Evolutionary conservation across 2,329 filamentous ascomycete species (phyloP).

Genomic region (Ceratocystis huliohia): DNA sequence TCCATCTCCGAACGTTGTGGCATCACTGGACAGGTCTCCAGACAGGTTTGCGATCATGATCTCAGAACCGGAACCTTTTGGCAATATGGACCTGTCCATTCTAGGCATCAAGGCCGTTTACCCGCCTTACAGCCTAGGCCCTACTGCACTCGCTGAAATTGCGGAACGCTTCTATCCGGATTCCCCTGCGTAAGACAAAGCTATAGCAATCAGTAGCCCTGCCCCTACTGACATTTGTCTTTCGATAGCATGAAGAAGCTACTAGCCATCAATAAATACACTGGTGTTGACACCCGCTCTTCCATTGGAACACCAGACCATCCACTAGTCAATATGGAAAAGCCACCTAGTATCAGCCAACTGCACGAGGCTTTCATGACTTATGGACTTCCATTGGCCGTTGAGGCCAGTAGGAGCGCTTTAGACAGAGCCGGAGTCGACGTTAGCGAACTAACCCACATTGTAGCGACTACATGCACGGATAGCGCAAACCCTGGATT

Average conservation of each 20-base stretch:
- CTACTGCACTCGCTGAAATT: slow-evolving; percentile 40
- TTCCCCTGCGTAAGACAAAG: slow-evolving; percentile 41
- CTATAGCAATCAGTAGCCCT: neutral
- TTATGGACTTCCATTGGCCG: slow-evolving; percentile 45
- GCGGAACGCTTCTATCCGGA: slow-evolving; percentile 46
- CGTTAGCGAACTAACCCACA: slow-evolving; percentile 46
- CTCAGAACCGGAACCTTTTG: slow-evolving; percentile 27
- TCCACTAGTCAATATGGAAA: slow-evolving; percentile 45
- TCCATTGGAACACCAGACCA: slow-evolving; percentile 50
- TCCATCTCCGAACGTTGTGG: too few species aligned
- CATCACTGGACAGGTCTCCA: too few species aligned
- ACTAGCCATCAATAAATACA: slow-evolving; percentile 49
- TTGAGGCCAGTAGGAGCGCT: slow-evolving; percentile 43
- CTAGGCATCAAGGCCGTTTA: slow-evolving; percentile 48
- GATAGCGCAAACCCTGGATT: slow-evolving; percentile 58
- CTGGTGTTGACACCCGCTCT: slow-evolving; percentile 50
- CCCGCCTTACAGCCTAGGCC: slow-evolving; percentile 41
- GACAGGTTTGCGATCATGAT: neutral
- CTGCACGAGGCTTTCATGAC: slow-evolving; percentile 43
- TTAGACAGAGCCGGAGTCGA: slow-evolving; percentile 42
- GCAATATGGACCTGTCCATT: slow-evolving; percentile 47
- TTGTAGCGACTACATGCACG: slow-evolving; percentile 56
- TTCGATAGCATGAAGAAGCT: slow-evolving; percentile 46
- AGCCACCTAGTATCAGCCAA: slow-evolving; percentile 40
- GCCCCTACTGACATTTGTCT: neutral